Evolutionary conservation across 2,329 filamentous ascomycete genomes (phyloP), one percentile per base, ranked within the genome.

Genomic region (Xylariales sp.): DNA sequence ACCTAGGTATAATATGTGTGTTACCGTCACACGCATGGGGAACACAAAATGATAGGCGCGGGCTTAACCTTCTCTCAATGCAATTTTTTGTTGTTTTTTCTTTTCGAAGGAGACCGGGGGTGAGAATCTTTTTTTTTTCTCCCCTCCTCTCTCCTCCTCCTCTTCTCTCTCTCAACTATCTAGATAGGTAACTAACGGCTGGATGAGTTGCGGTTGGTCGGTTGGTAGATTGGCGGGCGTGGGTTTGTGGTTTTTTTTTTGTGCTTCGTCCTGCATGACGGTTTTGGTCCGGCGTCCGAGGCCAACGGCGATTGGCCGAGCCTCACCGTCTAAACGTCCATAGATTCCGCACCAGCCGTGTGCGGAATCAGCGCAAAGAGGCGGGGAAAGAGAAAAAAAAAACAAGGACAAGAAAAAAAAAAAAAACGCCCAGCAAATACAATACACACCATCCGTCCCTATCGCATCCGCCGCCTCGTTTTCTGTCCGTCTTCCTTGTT

Each of bases 271-370:
- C 64, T 70, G 65, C 68, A 68, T 48, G 63, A 54, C 50, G 63
- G 59, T 63, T 69, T 41, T 41, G 56, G 49, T 28, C 68, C 68
- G 68, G 65, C 58, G 54, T 48, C 64, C 64, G 61, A 67, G 32
- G 23, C 34, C 34, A 53, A 68, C 62, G 61, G 54, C 68, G 57
- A 70, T 70, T 70, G 68, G 68, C 68, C 62, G 65, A 45, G 58
- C 53, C 63, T 71, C 69, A 71, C 69, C 69, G 69, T 71, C 64
- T 69, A 62, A 63, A 52, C 61, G 57, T 56, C 69, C 69, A 62
- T 71, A 71, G 57, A 64, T 55, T 36, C 54, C 49, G 48, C 62
- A 50, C 61, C 52, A 62, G 59, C 67, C 58, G 56, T 54, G 43
- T 36, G 61, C 60, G 52, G 61, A 64, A 56, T 43, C 64, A 57